phyloP scores from a whole-genome alignment of 768 basidiomycete species.

The Cantharellus anzutake region DNA sequence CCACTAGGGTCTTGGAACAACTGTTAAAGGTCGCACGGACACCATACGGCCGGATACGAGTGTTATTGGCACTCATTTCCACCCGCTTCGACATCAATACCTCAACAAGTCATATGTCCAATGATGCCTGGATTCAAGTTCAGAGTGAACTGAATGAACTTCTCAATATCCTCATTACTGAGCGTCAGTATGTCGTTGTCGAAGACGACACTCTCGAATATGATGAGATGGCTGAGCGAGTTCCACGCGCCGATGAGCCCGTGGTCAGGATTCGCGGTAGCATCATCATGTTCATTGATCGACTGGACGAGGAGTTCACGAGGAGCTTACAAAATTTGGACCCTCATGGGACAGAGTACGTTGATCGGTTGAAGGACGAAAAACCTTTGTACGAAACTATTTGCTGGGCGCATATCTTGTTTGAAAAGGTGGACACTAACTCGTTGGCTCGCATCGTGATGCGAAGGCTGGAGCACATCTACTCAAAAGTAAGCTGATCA shows the following conservation, averaged over 20 bases:
- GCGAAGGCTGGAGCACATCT: slow-evolving; percentile 93
- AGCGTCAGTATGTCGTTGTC: slow-evolving; percentile 44
- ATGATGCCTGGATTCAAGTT: slow-evolving; percentile 77
- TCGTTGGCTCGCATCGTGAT: slow-evolving; percentile 77
- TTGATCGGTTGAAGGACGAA: slow-evolving; percentile 92
- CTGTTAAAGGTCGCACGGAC: slow-evolving; percentile 72
- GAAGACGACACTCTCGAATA: slow-evolving; percentile 82
- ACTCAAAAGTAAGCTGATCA: slow-evolving; percentile 59
- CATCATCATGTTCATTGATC: slow-evolving; percentile 89
- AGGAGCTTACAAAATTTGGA: slow-evolving; percentile 95
- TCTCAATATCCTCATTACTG: slow-evolving; percentile 49
- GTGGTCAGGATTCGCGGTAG: slow-evolving; percentile 81
- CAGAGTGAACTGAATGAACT: slow-evolving; percentile 80
- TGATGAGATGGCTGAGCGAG: slow-evolving; percentile 72
- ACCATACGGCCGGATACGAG: slow-evolving; percentile 82
- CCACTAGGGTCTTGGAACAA: slow-evolving; percentile 78
- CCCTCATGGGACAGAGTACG: slow-evolving; percentile 97
- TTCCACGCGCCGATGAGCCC: slow-evolving; percentile 39
- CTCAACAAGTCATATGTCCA: slow-evolving; percentile 73
- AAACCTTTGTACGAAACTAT: slow-evolving; percentile 86
- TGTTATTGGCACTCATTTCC: slow-evolving; percentile 82
- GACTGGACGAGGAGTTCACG: slow-evolving; percentile 95
- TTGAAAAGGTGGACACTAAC: slow-evolving; percentile 22
- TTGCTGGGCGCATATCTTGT: slow-evolving; percentile 79
- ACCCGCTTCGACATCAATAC: slow-evolving; percentile 96